Percentiles rank a stretch among this genome's conserved stretches.
Evolutionary conservation across 2,329 filamentous ascomycete genomes (phyloP).

Genomic region (Elsinoe ampelina): DNA sequence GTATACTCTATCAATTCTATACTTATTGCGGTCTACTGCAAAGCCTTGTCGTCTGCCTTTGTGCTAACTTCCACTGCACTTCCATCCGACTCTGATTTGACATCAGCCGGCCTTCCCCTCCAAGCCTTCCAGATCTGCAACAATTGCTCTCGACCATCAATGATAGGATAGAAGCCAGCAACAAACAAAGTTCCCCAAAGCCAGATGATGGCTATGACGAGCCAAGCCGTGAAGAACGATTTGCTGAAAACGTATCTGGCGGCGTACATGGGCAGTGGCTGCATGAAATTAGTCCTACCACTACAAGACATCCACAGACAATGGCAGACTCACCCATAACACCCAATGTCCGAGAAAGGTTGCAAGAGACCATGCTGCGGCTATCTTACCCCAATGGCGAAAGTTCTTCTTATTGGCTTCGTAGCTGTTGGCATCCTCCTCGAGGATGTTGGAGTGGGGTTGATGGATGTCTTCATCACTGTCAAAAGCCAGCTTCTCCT

Average conservation of each 20-base stretch:
- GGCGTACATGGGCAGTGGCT: slow-evolving; percentile 90
- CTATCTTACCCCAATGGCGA: slow-evolving; percentile 5
- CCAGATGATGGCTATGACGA: slow-evolving; percentile 64
- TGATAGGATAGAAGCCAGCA: slow-evolving; percentile 74
- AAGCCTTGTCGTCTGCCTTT: not conserved
- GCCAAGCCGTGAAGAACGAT: slow-evolving; percentile 73
- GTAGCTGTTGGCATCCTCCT: slow-evolving; percentile 7
- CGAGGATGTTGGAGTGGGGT: not conserved
- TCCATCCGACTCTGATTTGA: not conserved
- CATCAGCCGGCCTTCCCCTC: not conserved
- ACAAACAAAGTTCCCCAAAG: slow-evolving; percentile 62
- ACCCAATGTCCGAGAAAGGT: slow-evolving; percentile 11
- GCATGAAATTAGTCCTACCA: not conserved
- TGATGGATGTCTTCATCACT: not conserved
- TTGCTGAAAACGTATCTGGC: slow-evolving; percentile 71
- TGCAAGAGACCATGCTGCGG: not conserved
- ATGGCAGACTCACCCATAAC: not conserved
- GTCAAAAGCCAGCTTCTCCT: slow-evolving; percentile 11
- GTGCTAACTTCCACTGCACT: not conserved
- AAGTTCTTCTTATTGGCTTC: slow-evolving; percentile 8
- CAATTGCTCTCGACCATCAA: slow-evolving; percentile 52
- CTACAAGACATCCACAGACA: not conserved
- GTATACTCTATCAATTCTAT: not conserved
- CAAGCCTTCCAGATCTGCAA: not conserved
- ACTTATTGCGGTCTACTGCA: not conserved